Base-by-base conservation (phyloP, 2,329 filamentous ascomycete genomes). In the Microdochium bolleyi region DNA sequence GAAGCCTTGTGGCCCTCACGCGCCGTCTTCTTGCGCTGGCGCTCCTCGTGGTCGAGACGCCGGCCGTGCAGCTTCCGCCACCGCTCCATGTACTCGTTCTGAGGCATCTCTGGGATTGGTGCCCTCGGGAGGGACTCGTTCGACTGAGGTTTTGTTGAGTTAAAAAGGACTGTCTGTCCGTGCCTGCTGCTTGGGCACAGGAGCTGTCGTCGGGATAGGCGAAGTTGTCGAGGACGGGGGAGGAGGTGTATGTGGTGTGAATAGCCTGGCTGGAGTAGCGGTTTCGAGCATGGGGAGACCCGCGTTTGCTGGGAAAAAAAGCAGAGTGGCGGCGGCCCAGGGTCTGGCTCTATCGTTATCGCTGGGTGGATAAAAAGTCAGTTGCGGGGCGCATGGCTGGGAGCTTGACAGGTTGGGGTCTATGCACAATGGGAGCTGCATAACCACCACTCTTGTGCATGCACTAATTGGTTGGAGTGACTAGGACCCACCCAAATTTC, bases 1-100 rank as follows among this genome's bases (percentile, higher is more conserved):
- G 88, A 94, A 53, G 83, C 83, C 73, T 92, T 85, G 79, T 99
- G 92, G 55, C 84, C 87, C 75, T 95, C 89, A 74, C 94, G 87
- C 55, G 94, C 94, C 57, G 83, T 76, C 62, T 85, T 84, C 80
- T 99, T 99, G 64, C 94, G 88, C 55, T 78, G 76, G 60, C 92
- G 86, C 75, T 99, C 94, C 65, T 96, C 92, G 70, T 92, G 82
- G 69, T 95, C 90, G 56, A 81, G 74, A 54, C 75, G 69, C 57
- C 70, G 81, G 55, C 79, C 71, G 56, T 60, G 57, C 58, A 77
- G 78, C 70, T 89, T 89, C 62, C 80, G 77, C 77, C 84, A 91
- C 72, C 88, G 80, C 72, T 94, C 89, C 74, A 88, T 88, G 68
- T 88, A 54, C 53, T 54, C 53, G 37, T 54, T 54, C 53, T 54